phyloP scores from a whole-genome alignment of 129 eudicot species.

The sunflower (Helianthus annuus) region HanXRQr2.0-SUNRISE NC_035442.2:168422013-168422512 shows the following conservation, averaged over 20 bases:
- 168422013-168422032: no score
- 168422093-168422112: no score
- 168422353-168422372: conserved; percentile 87
- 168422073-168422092: no score
- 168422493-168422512: conserved; percentile 64
- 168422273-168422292: neutral
- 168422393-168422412: conserved; percentile 59
- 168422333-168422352: conserved; percentile 56
- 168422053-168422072: no score
- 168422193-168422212: conserved; percentile 19
- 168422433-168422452: conserved; percentile 79
- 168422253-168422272: conserved; percentile 9
- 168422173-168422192: neutral
- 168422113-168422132: no score
- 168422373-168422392: conserved; percentile 79
- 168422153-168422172: neutral
- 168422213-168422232: neutral
- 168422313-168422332: neutral
- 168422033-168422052: no score
- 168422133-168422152: no score
- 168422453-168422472: conserved; percentile 56
- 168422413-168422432: conserved; percentile 84
- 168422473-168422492: conserved; percentile 90
- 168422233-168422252: conserved; percentile 24
- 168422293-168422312: neutral